A percentile compares a stretch with the other conserved stretches of the same genome.
phyloP scores from a whole-genome alignment of 129 eudicot species.

The Daucus carota region DNA sequence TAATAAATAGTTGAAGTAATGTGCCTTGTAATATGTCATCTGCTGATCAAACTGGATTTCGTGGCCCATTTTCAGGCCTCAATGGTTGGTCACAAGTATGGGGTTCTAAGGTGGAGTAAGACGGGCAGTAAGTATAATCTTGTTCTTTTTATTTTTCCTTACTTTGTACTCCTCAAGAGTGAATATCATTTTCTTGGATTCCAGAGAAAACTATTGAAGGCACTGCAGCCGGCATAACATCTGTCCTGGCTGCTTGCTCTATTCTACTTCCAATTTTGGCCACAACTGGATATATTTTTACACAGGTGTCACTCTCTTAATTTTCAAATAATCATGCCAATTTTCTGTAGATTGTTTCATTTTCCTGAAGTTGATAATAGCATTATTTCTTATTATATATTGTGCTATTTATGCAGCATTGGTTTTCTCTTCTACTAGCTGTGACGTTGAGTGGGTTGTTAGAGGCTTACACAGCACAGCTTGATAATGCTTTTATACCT shows the following conservation, averaged over 20 bases:
- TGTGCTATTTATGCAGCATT: conserved; percentile 50
- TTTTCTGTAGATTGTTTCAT: not conserved
- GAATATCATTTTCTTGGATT: not conserved
- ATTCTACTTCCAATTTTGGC: conserved; percentile 77
- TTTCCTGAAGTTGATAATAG: not conserved
- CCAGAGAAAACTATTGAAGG: conserved; percentile 95
- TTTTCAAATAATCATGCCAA: not conserved
- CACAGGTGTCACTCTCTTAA: conserved; percentile 46
- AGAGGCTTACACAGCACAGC: conserved; percentile 97
- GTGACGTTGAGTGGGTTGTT: conserved; percentile 76
- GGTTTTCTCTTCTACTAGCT: conserved; percentile 80
- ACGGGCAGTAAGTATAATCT: conserved; percentile 62
- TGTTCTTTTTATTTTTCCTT: not conserved
- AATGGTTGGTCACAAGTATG: conserved; percentile 96
- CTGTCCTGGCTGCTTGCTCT: conserved; percentile 90
- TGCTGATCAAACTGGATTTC: conserved; percentile 4
- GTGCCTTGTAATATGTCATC: not conserved
- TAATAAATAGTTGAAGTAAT: not conserved
- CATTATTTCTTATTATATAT: not conserved
- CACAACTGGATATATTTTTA: conserved; percentile 71
- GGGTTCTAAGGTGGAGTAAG: conserved; percentile 94
- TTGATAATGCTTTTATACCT: conserved; percentile 96
- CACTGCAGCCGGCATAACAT: conserved; percentile 95
- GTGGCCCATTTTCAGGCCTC: conserved; percentile 57
- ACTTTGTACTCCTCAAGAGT: not conserved